Base-by-base conservation (phyloP, 2,329 filamentous ascomycete species). In the Trichoderma sp. region DNA sequence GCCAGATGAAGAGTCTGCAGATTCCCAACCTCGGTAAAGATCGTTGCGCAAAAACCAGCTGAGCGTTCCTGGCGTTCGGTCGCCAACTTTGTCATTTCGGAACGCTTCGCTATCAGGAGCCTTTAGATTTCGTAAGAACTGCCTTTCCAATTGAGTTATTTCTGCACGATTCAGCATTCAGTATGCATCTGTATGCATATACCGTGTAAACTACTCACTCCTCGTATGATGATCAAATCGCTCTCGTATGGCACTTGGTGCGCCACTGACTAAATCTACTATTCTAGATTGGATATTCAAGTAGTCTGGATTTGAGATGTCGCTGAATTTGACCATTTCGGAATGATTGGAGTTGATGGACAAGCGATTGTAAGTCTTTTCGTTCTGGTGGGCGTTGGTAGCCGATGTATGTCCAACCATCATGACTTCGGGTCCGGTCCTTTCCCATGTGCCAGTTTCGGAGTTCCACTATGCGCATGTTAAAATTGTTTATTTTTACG, bases 401-500 rank as follows among this genome's bases (percentile, higher is more conserved):
- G 75, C 72, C 0, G 75, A 76, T n/a, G 73, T 70, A n/a, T 71
- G 27, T 13, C 72, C 75, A 8, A 77, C 75, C 59, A 77, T 56
- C 6, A 76, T 68, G 37, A 59, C 52, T 29, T 40, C 19, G 0
- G 64, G 49, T 6, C 75, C 75, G 3, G 72, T 72, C 56, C 70
- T 72, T 19, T 58, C 27, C 60, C 52, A 70, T 19, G 21, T 33
- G 35, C 1, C 60, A 60, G 24, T 72, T 61, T 29, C 37, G 2
- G 13, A n/a, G 27, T 13, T 64, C 49, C 61, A 71, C 61, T 64
- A 1, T 24, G 19, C 5, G 0, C 4, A 1, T 1, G 40, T 61
- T n/a, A 49, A 13, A 49, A 24, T 10, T 58, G 13, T 14, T 21
- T 57, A 7, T 11, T n/a, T 5, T 47, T 4, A 24, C 1, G 5